phyloP scores from a whole-genome alignment of 768 basidiomycete species.

The Fibroporia radiculosa region DNA sequence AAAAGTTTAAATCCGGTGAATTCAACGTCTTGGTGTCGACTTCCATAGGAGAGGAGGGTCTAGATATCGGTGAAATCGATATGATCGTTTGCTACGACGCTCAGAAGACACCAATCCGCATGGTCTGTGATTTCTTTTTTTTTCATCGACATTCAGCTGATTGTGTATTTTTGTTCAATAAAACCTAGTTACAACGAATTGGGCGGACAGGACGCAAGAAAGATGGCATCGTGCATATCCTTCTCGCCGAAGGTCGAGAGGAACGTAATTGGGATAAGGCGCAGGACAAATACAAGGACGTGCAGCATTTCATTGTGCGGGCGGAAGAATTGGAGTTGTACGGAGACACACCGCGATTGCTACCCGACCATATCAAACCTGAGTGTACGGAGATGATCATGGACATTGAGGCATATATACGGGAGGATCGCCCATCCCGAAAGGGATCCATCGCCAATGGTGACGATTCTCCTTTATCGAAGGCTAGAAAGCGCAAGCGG shows the following conservation, averaged over 20 bases:
- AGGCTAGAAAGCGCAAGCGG: constrained; percentile 56
- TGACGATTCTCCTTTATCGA: constrained; percentile 22
- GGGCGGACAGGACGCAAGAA: constrained; percentile 94
- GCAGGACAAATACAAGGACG: constrained; percentile 75
- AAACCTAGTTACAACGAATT: constrained; percentile 79
- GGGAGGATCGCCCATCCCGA: constrained; percentile 31
- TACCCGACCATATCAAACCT: constrained; percentile 74
- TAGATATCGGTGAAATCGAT: constrained; percentile 98
- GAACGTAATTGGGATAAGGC: constrained; percentile 88
- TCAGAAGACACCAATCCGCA: constrained; percentile 92
- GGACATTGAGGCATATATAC: constrained; percentile 67
- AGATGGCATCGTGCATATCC: constrained; percentile 80
- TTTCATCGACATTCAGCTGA: background rate
- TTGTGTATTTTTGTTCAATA: background rate
- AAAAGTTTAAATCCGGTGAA: constrained; percentile 78
- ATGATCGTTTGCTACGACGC: constrained; percentile 95
- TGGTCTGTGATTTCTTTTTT: constrained; percentile 48
- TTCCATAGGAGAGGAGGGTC: constrained; percentile 94
- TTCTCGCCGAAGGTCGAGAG: constrained; percentile 87
- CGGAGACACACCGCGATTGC: constrained; percentile 80
- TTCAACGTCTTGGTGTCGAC: constrained; percentile 94
- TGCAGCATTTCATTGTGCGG: constrained; percentile 80
- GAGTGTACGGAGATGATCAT: constrained; percentile 73
- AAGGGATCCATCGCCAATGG: constrained; percentile 24
- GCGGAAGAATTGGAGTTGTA: constrained; percentile 88